These are phyloP conservation scores for Schizonepeta tenuifolia DNA, from an alignment of 257 asterid species.

Conservation along the genomic window DNA sequence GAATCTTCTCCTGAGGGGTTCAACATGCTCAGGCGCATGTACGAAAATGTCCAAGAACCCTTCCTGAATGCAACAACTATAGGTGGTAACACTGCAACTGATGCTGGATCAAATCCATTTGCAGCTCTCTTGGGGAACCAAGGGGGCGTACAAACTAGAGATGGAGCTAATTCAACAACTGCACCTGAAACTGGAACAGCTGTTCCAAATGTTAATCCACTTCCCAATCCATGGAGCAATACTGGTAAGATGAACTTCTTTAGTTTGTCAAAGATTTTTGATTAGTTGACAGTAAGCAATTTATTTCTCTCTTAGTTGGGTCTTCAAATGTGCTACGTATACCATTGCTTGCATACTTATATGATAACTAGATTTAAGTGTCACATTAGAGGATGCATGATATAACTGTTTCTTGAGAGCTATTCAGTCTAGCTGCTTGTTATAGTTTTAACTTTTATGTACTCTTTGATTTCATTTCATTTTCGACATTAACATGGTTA, in stretches of 20 bases:
- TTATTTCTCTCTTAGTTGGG: slow-evolving; percentile 1
- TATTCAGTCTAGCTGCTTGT: slow-evolving; percentile 21
- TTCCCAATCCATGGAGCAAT: slow-evolving; percentile 66
- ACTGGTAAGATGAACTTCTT: slow-evolving; percentile 42
- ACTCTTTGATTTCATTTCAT: not conserved
- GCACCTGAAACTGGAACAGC: slow-evolving; percentile 55
- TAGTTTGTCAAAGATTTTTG: not conserved
- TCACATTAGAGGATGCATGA: not conserved
- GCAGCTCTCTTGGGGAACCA: slow-evolving; percentile 61
- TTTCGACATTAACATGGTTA: not conserved
- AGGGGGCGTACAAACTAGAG: slow-evolving; percentile 52
- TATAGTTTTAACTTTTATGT: slow-evolving; percentile 2
- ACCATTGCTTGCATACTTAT: slow-evolving; percentile 6
- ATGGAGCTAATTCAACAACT: slow-evolving; percentile 46
- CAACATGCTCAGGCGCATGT: slow-evolving; percentile 77
- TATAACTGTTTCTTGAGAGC: not conserved
- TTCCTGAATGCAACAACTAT: slow-evolving; percentile 60
- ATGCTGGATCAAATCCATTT: slow-evolving; percentile 57
- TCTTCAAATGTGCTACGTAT: not conserved
- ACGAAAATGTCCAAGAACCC: slow-evolving; percentile 72
- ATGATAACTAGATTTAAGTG: slow-evolving; percentile 1
- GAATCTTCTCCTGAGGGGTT: slow-evolving; percentile 80
- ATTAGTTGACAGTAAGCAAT: slow-evolving; percentile 1
- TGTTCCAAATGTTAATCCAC: slow-evolving; percentile 63
- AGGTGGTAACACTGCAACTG: slow-evolving; percentile 47